Conservation (phyloP, 306 rosid genomes). For the Ceratonia siliqua region DNA sequence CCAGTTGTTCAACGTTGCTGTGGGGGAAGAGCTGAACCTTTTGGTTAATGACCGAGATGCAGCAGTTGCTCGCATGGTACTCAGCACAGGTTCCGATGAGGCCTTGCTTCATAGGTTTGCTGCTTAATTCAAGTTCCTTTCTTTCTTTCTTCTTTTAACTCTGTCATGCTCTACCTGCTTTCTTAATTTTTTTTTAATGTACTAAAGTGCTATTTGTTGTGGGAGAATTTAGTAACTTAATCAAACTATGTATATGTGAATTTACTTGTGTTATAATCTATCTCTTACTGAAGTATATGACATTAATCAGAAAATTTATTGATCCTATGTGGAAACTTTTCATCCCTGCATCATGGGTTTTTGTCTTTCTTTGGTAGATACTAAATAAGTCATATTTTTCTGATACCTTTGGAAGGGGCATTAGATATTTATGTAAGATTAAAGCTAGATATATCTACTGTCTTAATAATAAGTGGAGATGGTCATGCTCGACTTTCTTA, state of each 20-base stretch:
- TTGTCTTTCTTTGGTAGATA: not conserved
- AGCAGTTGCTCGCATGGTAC: constrained; percentile 57
- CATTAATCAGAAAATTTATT: not conserved
- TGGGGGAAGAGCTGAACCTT: constrained; percentile 64
- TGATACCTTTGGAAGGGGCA: not conserved
- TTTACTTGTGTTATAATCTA: not conserved
- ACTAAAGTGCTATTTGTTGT: not conserved
- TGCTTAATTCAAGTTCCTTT: not conserved
- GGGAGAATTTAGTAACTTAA: not conserved
- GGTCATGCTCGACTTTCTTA: not conserved
- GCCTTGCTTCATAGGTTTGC: constrained; percentile 81
- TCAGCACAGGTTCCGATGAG: constrained; percentile 52
- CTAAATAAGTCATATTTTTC: not conserved
- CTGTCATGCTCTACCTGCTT: not conserved
- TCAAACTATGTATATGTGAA: not conserved
- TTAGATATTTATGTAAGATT: not conserved
- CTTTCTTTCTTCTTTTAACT: not conserved
- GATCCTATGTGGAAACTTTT: not conserved
- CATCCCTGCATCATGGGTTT: constrained; percentile 9
- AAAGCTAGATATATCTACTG: not conserved
- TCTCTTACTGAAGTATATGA: not conserved
- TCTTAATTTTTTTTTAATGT: not conserved
- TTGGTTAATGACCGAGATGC: constrained; percentile 71
- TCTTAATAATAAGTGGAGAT: not conserved
- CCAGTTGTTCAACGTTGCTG: constrained; percentile 71